These are phyloP conservation scores for Orbilia quercus DNA, from an alignment of 2,329 filamentous ascomycete genomes.

Conservation along the genomic window DNA sequence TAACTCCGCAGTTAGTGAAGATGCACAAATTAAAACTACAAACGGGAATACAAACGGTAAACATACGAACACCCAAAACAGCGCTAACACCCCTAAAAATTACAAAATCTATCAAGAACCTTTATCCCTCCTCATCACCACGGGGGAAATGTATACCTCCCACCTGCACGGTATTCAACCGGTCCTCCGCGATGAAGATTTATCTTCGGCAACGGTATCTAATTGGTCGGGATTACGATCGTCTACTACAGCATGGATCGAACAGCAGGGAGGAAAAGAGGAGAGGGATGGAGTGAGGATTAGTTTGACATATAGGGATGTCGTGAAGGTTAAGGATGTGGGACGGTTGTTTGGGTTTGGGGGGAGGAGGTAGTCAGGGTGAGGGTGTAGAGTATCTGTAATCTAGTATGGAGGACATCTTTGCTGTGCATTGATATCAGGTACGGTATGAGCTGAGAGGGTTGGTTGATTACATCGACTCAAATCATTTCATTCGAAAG, in stretches of 20 bases:
- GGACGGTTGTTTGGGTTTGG: conserved; percentile 40
- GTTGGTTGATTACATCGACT: too few species aligned
- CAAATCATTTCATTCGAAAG: too few species aligned
- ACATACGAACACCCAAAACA: not conserved
- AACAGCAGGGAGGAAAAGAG: conserved; percentile 63
- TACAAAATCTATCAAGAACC: conserved; percentile 66
- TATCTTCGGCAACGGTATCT: conserved; percentile 72
- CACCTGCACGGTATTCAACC: conserved; percentile 81
- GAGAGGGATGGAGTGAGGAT: conserved; percentile 65
- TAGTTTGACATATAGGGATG: conserved; percentile 86
- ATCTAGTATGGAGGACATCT: too few species aligned
- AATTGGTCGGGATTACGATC: conserved; percentile 82
- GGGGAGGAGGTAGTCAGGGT: not conserved
- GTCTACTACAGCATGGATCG: too few species aligned
- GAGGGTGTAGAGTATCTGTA: too few species aligned
- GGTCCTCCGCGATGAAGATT: conserved; percentile 72
- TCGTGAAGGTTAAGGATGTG: conserved; percentile 73
- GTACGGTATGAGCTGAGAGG: too few species aligned
- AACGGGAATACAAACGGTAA: not conserved
- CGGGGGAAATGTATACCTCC: conserved; percentile 74
- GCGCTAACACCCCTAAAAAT: conserved; percentile 24
- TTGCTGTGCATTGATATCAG: too few species aligned
- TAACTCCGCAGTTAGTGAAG: too few species aligned
- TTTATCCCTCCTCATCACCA: conserved; percentile 74
- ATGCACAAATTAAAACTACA: too few species aligned